These are phyloP conservation scores for Mucor circinelloides DNA, from an alignment of 371 early-diverging fungal genomes.

Conservation along the genomic window DNA sequence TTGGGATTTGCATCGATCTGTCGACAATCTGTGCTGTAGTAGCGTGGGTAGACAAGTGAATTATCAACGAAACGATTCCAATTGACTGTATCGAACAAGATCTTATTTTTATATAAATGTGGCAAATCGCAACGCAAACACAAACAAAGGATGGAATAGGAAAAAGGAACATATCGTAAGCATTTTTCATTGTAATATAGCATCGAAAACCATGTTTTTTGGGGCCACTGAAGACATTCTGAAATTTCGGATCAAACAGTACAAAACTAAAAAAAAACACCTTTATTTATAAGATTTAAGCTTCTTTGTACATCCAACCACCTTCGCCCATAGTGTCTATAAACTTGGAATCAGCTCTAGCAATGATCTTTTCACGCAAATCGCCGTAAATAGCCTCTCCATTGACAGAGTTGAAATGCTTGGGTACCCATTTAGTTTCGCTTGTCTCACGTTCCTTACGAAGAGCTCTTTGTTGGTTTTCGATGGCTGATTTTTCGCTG, in stretches of 20 bases:
- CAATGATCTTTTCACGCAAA: conserved; percentile 43
- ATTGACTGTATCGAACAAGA: no score
- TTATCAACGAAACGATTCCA: no score
- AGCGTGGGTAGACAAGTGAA: no score
- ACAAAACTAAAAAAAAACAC: neutral
- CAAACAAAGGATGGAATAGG: conserved; percentile 7
- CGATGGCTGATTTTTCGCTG: conserved; percentile 69
- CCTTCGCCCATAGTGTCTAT: conserved; percentile 53
- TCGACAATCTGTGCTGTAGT: no score
- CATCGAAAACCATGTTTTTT: neutral
- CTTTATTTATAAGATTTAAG: conserved; percentile 6
- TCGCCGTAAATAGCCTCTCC: conserved; percentile 51
- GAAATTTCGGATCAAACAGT: no score
- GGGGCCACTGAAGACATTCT: neutral
- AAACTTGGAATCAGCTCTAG: conserved; percentile 48
- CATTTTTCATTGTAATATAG: neutral
- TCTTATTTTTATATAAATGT: no score
- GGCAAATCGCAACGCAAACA: neutral
- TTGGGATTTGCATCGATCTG: neutral
- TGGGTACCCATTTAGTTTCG: conserved; percentile 63
- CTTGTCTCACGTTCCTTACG: conserved; percentile 67
- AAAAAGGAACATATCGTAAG: neutral
- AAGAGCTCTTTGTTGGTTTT: conserved; percentile 72
- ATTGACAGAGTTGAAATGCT: conserved; percentile 48
- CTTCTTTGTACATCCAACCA: conserved; percentile 39